Base-by-base conservation (phyloP, 352 stramenopile genomes). In the Phytophthora pinifolia region DNA sequence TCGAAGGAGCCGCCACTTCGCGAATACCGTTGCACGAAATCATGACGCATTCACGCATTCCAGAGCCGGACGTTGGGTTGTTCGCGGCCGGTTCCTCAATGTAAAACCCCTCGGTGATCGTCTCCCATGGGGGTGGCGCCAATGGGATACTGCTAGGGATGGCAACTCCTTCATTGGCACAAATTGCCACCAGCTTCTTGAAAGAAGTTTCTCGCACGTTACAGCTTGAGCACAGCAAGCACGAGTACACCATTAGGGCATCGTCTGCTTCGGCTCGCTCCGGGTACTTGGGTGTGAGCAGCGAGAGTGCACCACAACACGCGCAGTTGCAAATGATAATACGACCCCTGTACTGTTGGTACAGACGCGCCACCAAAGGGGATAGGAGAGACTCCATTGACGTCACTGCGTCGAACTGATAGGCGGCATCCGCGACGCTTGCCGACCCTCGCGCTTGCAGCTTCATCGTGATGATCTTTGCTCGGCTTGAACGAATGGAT, bases 131-230 rank as follows among this genome's bases (percentile, higher is more conserved):
- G 20, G 62, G 59, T 14, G 71, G 60, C 17, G 48, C 69, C 25
- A 75, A 15, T 20, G 57, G 47, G 7, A 74, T 72, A 17, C 65
- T 74, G 22, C 72, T 74, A 15, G 65, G 60, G 14, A 84, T 57
- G 1, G 53, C 41, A 31, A 87, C 62, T 5, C 67, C 77, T 42
- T 89, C 76, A 9, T 65, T 64, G 1, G 54, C 56, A 58, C 78
- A 87, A 17, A 82, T 55, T 15, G 59, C 61, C 12, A 76, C 39
- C 44, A 94, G 68, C 20, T 77, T 79, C 25, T 90, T 83, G 29
- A 67, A 71, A 8, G 70, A 70, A 31, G 73, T 54, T 49, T 94
- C 84, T 7, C 84, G 79, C 3, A 92, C 76, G 39, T 94, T 91
- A 55, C 61, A 68, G 39, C 79, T 92, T 17, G 58, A 72, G 44